These are phyloP conservation scores for Rhizopogon sp. DNA, from an alignment of 768 basidiomycete genomes.

Conservation along the genomic window DNA sequence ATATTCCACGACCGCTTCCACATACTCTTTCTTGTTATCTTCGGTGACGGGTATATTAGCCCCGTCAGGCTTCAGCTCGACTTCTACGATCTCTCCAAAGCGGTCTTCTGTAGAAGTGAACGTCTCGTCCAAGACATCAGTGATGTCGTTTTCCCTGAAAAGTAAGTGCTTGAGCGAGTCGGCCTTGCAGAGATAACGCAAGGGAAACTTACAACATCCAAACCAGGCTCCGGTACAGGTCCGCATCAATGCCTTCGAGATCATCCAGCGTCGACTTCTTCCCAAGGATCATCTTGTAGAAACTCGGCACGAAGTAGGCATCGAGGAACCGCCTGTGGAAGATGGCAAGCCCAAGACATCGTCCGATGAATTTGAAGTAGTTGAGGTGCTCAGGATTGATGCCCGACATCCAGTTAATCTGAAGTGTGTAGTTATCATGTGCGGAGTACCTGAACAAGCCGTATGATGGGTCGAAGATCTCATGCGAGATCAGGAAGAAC, in stretches of 20 bases:
- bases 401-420: slow-evolving; percentile 73
- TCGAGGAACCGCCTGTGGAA: slow-evolving; percentile 79
- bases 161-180: slow-evolving; percentile 1
- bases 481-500: slow-evolving; percentile 82
- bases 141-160: slow-evolving; percentile 68
- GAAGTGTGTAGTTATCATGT: slow-evolving; percentile 76
- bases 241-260: slow-evolving; percentile 65
- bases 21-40: slow-evolving; percentile 75
- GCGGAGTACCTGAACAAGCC: slow-evolving; percentile 81
- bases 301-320: slow-evolving; percentile 73
- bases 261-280: slow-evolving; percentile 59
- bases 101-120: slow-evolving; percentile 70
- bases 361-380: slow-evolving; percentile 81
- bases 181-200: background rate
- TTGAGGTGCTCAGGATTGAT: slow-evolving; percentile 75
- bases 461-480: slow-evolving; percentile 79
- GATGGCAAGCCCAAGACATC: slow-evolving; percentile 67
- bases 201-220: slow-evolving; percentile 65
- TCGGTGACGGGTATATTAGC: slow-evolving; percentile 60
- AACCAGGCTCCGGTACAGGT: slow-evolving; percentile 60
- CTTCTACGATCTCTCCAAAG: slow-evolving; percentile 66
- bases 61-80: slow-evolving; percentile 63
- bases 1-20: slow-evolving; percentile 74
- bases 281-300: slow-evolving; percentile 74
- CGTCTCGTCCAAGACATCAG: slow-evolving; percentile 67